Conservation (phyloP, 1,284 basidiomycete species). For the Caloboletus firmus region DNA sequence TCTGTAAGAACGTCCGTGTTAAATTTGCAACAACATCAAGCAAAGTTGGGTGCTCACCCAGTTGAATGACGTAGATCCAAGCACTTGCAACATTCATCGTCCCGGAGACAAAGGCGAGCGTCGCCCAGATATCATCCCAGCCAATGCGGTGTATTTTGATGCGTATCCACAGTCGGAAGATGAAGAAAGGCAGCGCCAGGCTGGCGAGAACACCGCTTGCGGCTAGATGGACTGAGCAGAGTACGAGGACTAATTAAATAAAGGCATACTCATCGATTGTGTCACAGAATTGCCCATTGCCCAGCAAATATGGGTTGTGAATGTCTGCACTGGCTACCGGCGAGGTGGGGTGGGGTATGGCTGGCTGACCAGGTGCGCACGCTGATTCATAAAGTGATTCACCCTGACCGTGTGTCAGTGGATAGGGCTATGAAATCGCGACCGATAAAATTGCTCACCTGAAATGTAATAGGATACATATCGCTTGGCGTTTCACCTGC, state of each 20-base stretch:
- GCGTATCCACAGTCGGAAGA: conserved; percentile 27
- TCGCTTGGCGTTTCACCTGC: too few relatives aligned
- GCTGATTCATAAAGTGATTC: neutral
- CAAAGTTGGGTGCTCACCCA: neutral
- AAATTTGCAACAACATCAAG: neutral
- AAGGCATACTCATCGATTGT: conserved; percentile 2
- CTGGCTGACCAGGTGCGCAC: neutral
- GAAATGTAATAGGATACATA: too few relatives aligned
- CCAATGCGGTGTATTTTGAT: conserved; percentile 17
- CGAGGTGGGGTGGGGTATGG: neutral
- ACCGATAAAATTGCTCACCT: too few relatives aligned
- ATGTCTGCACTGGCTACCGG: neutral
- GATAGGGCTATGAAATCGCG: too few relatives aligned
- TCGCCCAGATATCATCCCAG: conserved; percentile 26
- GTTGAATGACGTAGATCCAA: conserved; percentile 6
- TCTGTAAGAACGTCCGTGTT: neutral
- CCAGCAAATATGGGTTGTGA: neutral
- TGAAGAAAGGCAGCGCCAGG: conserved; percentile 12
- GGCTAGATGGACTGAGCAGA: conserved; percentile 6
- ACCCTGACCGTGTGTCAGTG: neutral
- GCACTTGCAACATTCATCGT: neutral
- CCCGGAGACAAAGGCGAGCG: conserved; percentile 12
- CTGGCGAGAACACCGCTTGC: conserved; percentile 4
- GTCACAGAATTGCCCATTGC: conserved; percentile 6
- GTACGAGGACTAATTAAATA: neutral